Percentiles rank a stretch among this genome's conserved stretches.
These are phyloP conservation scores for Amylostereum areolatum DNA, from an alignment of 1,284 basidiomycete genomes.

Conservation along the genomic window DNA sequence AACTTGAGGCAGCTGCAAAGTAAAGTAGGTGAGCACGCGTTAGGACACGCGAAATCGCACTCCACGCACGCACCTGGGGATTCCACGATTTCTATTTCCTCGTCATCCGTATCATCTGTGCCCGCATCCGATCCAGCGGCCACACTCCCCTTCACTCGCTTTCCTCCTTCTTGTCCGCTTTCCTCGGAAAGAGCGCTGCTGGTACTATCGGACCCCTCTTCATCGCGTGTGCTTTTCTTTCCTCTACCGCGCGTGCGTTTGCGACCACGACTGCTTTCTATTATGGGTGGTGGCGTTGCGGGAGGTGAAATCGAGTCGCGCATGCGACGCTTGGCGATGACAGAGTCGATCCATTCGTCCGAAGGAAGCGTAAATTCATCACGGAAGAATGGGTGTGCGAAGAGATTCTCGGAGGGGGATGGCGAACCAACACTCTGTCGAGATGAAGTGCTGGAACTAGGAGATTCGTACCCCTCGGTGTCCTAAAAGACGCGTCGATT, in stretches of 20 bases:
- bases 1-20: slow-evolving; percentile 5
- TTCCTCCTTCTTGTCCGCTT: slow-evolving; percentile 54
- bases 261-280: slow-evolving; percentile 26
- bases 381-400: slow-evolving; percentile 62
- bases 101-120: slow-evolving; percentile 60
- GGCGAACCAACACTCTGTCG: slow-evolving; percentile 52
- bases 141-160: slow-evolving; percentile 29
- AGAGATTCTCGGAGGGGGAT: slow-evolving; percentile 59
- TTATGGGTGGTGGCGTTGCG: slow-evolving; percentile 46
- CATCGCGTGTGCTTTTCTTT: too few relatives aligned
- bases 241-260: slow-evolving; percentile 16
- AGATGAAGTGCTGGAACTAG: slow-evolving; percentile 39
- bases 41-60: neutral
- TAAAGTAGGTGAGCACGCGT: neutral
- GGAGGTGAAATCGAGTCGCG: slow-evolving; percentile 42
- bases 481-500: slow-evolving; percentile 33
- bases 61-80: slow-evolving; percentile 42
- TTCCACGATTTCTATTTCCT: slow-evolving; percentile 44
- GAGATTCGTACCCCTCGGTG: slow-evolving; percentile 53
- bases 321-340: slow-evolving; percentile 57
- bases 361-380: slow-evolving; percentile 59
- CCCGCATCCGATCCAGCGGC: slow-evolving; percentile 66
- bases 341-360: slow-evolving; percentile 50
- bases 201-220: slow-evolving; percentile 66
- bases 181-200: slow-evolving; percentile 76